A percentile compares a stretch with the other conserved stretches of the same genome.
These are phyloP conservation scores for Pseudocercospora eumusae DNA, from an alignment of 2,329 filamentous ascomycete species.

Conservation along the genomic window DNA sequence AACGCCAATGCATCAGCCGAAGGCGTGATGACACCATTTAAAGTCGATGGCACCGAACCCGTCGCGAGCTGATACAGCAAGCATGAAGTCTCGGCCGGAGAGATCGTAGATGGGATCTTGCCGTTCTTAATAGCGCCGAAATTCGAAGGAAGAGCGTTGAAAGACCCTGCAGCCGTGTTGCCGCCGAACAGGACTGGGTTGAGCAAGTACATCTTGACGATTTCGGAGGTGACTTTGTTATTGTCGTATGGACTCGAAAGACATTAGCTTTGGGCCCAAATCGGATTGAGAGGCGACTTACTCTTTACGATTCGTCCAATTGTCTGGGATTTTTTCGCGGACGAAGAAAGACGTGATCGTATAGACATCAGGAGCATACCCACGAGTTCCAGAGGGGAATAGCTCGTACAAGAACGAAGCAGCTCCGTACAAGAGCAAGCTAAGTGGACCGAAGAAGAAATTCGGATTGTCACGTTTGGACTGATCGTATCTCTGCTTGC, in stretches of 20 bases:
- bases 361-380: conserved; percentile 39
- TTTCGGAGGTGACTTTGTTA: conserved; percentile 41
- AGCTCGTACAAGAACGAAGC: conserved; percentile 49
- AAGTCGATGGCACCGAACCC: conserved; percentile 41
- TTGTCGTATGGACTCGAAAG: conserved; percentile 36
- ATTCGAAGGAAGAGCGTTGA: conserved; percentile 38
- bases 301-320: conserved; percentile 41
- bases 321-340: conserved; percentile 47
- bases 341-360: conserved; percentile 47
- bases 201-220: conserved; percentile 44
- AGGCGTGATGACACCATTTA: conserved; percentile 43
- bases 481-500: conserved; percentile 45
- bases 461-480: conserved; percentile 44
- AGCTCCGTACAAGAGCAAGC: conserved; percentile 46
- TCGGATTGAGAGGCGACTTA: not conserved
- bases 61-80: conserved; percentile 48
- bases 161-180: conserved; percentile 34
- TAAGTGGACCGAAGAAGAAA: conserved; percentile 48
- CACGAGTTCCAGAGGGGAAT: conserved; percentile 39
- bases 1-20: conserved; percentile 41
- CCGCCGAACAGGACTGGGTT: conserved; percentile 49
- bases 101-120: conserved; percentile 40
- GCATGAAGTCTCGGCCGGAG: conserved; percentile 38
- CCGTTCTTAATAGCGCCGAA: conserved; percentile 41
- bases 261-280: not conserved